These are phyloP conservation scores for Bombardia bombarda DNA, from an alignment of 495 filamentous ascomycete species.

Conservation along the genomic window DNA sequence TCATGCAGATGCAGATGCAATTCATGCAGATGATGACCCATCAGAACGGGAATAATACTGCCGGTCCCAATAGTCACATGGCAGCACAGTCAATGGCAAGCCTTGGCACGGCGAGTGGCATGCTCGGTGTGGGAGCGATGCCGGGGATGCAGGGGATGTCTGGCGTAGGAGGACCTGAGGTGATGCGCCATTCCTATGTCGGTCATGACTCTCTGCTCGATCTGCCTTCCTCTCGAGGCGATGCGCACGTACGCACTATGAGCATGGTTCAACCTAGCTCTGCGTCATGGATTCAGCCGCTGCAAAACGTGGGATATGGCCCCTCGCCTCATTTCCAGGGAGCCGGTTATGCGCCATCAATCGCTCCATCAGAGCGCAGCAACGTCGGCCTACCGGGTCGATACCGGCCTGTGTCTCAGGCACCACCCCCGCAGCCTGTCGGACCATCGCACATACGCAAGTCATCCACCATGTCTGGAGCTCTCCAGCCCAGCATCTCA, in stretches of 20 bases:
- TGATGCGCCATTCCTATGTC: slow-evolving; percentile 37
- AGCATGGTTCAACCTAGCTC: slow-evolving; percentile 73
- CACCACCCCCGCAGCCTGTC: slow-evolving; percentile 21
- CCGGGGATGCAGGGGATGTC: slow-evolving; percentile 5
- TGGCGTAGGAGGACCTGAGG: slow-evolving; percentile 19
- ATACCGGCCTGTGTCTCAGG: slow-evolving; percentile 82
- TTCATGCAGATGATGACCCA: slow-evolving; percentile 74
- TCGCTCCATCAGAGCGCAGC: slow-evolving; percentile 90
- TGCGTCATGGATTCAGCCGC: slow-evolving; percentile 40
- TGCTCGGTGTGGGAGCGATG: slow-evolving; percentile 11
- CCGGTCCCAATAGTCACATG: slow-evolving; percentile 28
- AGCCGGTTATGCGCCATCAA: slow-evolving; percentile 49
- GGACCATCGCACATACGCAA: slow-evolving; percentile 27
- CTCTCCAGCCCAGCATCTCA: slow-evolving; percentile 21
- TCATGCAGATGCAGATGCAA: slow-evolving; percentile 93
- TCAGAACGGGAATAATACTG: slow-evolving; percentile 23
- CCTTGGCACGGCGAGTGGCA: slow-evolving; percentile 10
- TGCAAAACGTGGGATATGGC: slow-evolving; percentile 29
- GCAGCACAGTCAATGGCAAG: slow-evolving; percentile 24
- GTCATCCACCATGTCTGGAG: slow-evolving; percentile 46
- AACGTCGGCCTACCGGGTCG: slow-evolving; percentile 83
- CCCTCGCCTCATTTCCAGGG: slow-evolving; percentile 40
- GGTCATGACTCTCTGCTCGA: slow-evolving; percentile 31
- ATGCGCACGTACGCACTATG: slow-evolving; percentile 51
- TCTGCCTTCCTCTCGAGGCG: slow-evolving; percentile 25